A percentile compares a stretch with the other conserved stretches of the same genome.
These are phyloP conservation scores for Diaporthe sp. DNA, from an alignment of 2,329 filamentous ascomycete species.

Conservation along the genomic window DNA sequence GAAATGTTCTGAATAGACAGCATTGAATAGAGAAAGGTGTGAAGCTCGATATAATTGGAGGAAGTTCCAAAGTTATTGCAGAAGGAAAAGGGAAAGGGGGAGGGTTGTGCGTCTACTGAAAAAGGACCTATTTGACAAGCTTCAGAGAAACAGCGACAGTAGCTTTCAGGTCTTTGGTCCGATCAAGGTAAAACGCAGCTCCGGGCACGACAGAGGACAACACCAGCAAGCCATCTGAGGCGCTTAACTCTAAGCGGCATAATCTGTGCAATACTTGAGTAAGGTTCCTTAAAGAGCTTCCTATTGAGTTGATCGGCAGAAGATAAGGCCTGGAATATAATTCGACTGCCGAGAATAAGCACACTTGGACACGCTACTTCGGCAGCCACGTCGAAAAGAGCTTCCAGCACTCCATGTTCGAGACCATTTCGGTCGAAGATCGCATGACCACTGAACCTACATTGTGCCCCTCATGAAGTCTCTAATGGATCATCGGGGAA, in stretches of 20 bases:
- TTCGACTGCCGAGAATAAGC: neutral
- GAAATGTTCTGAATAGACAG: neutral
- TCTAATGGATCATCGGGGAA: neutral
- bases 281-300: neutral
- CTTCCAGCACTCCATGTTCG: neutral
- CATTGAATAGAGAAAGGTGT: neutral
- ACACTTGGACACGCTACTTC: neutral
- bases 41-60: neutral
- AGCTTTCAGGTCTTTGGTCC: neutral
- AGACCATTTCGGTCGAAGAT: neutral
- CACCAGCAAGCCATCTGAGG: neutral
- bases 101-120: too few relatives aligned
- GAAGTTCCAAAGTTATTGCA: neutral
- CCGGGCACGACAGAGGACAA: neutral
- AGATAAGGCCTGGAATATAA: neutral
- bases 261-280: too few relatives aligned
- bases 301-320: neutral
- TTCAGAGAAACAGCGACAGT: neutral
- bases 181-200: neutral
- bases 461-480: neutral
- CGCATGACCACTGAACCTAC: neutral
- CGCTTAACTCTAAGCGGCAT: neutral
- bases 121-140: neutral
- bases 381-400: neutral
- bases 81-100: neutral